Percentiles rank a stretch among this genome's conserved stretches.
phyloP scores from a whole-genome alignment of 2,329 filamentous ascomycete genomes.

The Clarireedia hainanense region DNA sequence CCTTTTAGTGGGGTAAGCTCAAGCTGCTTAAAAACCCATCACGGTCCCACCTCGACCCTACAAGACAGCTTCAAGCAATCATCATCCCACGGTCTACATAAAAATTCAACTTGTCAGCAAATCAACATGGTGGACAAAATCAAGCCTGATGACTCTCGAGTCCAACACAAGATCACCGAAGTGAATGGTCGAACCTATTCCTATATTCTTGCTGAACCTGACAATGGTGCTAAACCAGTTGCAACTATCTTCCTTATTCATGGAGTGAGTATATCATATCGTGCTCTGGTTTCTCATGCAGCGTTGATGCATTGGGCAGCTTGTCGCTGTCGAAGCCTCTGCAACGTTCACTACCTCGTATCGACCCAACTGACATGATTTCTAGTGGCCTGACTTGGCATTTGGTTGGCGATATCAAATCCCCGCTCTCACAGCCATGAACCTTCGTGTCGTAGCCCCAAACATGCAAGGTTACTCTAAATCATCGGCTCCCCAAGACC shows the following conservation, averaged over 20 bases:
- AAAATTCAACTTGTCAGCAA: not conserved
- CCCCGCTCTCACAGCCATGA: slow-evolving; percentile 62
- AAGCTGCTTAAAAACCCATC: not conserved
- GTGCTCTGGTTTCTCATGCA: not conserved
- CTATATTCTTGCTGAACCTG: slow-evolving; percentile 42
- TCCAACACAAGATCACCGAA: slow-evolving; percentile 53
- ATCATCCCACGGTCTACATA: not conserved
- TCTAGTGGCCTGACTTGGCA: slow-evolving; percentile 64
- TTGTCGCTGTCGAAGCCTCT: not conserved
- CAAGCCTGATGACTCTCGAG: slow-evolving; percentile 55
- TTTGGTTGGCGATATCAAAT: slow-evolving; percentile 90
- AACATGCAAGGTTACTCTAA: slow-evolving; percentile 82
- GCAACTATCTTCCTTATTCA: slow-evolving; percentile 43
- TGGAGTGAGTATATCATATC: slow-evolving; percentile 36
- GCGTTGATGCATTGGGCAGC: not conserved
- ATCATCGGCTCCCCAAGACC: slow-evolving; percentile 58
- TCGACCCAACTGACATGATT: not conserved
- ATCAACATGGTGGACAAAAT: slow-evolving; percentile 49
- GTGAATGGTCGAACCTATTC: slow-evolving; percentile 66
- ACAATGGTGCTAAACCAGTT: slow-evolving; percentile 38
- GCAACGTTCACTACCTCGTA: not conserved
- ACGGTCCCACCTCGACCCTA: too few relatives aligned
- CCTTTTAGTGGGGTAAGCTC: not conserved
- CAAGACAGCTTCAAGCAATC: not conserved
- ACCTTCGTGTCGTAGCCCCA: slow-evolving; percentile 72